A percentile compares a stretch with the other conserved stretches of the same genome.
Evolutionary conservation across 805 yeast species (phyloP).

Genomic region (Pichia manshurica): DNA sequence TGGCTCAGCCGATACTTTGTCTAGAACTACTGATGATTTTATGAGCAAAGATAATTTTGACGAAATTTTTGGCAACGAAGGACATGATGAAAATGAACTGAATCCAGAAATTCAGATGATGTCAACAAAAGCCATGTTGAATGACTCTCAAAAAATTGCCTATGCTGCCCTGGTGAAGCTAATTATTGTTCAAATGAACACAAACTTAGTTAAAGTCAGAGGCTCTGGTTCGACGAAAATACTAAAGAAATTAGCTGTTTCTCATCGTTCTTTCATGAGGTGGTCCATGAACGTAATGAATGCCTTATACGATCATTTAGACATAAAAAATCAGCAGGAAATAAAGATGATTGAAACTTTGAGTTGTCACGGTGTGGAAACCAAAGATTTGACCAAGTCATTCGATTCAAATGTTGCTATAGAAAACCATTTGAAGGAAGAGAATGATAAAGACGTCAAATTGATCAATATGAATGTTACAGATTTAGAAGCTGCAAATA

Average conservation of each 20-base stretch:
- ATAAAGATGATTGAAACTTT: constrained; percentile 80
- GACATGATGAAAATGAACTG: constrained; percentile 30
- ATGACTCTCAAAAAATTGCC: constrained; percentile 84
- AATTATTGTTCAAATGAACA: constrained; percentile 73
- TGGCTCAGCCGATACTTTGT: background rate
- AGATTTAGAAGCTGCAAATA: constrained; percentile 22
- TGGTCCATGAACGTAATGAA: constrained; percentile 77
- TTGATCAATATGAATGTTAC: constrained; percentile 24
- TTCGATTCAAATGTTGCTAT: constrained; percentile 37
- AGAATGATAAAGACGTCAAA: constrained; percentile 13
- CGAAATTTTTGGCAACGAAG: constrained; percentile 17
- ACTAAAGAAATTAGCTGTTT: constrained; percentile 52
- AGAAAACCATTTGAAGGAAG: constrained; percentile 41
- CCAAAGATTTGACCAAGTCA: constrained; percentile 64
- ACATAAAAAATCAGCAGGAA: constrained; percentile 62
- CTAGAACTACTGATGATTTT: constrained; percentile 14
- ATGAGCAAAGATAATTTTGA: constrained; percentile 24
- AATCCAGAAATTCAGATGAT: constrained; percentile 62
- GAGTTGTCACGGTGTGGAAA: constrained; percentile 76
- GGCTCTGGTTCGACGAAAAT: constrained; percentile 48
- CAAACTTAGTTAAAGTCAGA: constrained; percentile 59
- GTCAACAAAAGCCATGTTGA: constrained; percentile 73
- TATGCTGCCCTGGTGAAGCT: constrained; percentile 82
- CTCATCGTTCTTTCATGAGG: constrained; percentile 73
- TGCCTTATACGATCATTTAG: constrained; percentile 74